These are phyloP conservation scores for Lentithecium fluviatile DNA, from an alignment of 495 filamentous ascomycete genomes.

Conservation along the genomic window DNA sequence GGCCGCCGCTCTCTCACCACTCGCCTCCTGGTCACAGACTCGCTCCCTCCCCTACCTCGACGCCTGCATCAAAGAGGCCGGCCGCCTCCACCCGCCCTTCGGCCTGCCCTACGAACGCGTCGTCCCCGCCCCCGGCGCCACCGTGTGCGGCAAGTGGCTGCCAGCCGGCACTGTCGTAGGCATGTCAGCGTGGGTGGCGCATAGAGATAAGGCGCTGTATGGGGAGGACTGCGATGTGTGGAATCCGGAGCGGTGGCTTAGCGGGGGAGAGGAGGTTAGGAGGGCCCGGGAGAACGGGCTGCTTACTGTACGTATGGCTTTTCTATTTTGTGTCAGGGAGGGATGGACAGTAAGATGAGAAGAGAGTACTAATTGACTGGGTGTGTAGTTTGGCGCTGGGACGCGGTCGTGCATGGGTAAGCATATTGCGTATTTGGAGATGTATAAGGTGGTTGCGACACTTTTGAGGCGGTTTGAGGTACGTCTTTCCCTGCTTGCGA, in stretches of 20 bases:
- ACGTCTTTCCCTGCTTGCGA: not conserved
- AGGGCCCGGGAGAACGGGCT: conserved; percentile 10
- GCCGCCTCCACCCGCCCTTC: conserved; percentile 5
- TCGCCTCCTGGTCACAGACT: not conserved
- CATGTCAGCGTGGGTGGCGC: conserved; percentile 34
- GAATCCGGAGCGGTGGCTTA: conserved; percentile 24
- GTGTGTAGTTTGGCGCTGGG: conserved; percentile 34
- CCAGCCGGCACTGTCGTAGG: conserved; percentile 30
- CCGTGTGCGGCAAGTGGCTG: not conserved
- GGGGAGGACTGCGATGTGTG: conserved; percentile 16
- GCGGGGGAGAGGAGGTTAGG: not conserved
- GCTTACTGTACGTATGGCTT: not conserved
- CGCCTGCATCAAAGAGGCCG: conserved; percentile 9
- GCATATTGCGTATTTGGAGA: conserved; percentile 38
- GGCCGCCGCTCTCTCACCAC: not conserved
- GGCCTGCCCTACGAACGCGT: not conserved
- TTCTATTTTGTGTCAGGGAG: not conserved
- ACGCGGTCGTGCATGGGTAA: conserved; percentile 37
- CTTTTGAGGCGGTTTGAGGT: conserved; percentile 29
- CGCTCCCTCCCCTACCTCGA: conserved; percentile 13
- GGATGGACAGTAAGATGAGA: not conserved
- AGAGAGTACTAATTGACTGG: conserved; percentile 11
- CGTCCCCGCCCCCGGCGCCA: not conserved
- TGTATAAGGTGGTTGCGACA: conserved; percentile 38
- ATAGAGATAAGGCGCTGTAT: conserved; percentile 24